Conservation (phyloP, 2,329 filamentous ascomycete species). For the Aspergillus viridinutans region DNA sequence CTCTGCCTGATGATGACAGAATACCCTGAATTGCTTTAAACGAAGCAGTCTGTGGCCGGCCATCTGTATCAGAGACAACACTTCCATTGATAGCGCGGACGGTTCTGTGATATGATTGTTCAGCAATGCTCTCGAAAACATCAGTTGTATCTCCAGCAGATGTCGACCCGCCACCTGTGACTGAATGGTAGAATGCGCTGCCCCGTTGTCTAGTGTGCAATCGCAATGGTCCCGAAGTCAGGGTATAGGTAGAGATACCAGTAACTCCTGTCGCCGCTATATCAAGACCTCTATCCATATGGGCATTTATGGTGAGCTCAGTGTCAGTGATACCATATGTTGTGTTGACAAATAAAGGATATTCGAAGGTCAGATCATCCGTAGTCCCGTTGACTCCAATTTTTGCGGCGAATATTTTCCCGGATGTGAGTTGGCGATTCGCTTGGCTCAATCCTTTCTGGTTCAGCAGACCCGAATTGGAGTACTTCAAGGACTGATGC, state of each 20-base stretch:
- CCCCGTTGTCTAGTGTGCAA: conserved; percentile 28
- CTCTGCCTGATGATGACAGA: not conserved
- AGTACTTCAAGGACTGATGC: conserved; percentile 56
- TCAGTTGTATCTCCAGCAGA: conserved; percentile 28
- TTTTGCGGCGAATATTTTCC: conserved; percentile 27
- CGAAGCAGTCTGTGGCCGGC: not conserved
- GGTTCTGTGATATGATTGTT: conserved; percentile 16
- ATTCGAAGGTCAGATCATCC: conserved; percentile 47
- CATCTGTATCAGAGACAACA: conserved; percentile 17
- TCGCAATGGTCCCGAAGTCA: conserved; percentile 32
- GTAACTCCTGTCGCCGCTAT: conserved; percentile 39
- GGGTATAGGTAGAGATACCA: conserved; percentile 58
- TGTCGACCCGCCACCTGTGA: conserved; percentile 17
- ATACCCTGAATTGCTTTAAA: not conserved
- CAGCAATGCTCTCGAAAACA: conserved; percentile 21
- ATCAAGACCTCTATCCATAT: conserved; percentile 48
- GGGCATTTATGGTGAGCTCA: conserved; percentile 47
- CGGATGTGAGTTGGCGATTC: conserved; percentile 50
- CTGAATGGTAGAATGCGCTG: conserved; percentile 22
- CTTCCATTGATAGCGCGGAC: conserved; percentile 25
- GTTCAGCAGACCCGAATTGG: conserved; percentile 53
- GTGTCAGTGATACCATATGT: conserved; percentile 46
- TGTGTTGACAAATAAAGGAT: conserved; percentile 58
- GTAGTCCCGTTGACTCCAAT: conserved; percentile 35
- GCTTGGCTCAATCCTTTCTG: conserved; percentile 54